Percentiles rank a stretch among this genome's conserved stretches.
phyloP scores from a whole-genome alignment of 768 basidiomycete species.

The Suillus lakei region DNA sequence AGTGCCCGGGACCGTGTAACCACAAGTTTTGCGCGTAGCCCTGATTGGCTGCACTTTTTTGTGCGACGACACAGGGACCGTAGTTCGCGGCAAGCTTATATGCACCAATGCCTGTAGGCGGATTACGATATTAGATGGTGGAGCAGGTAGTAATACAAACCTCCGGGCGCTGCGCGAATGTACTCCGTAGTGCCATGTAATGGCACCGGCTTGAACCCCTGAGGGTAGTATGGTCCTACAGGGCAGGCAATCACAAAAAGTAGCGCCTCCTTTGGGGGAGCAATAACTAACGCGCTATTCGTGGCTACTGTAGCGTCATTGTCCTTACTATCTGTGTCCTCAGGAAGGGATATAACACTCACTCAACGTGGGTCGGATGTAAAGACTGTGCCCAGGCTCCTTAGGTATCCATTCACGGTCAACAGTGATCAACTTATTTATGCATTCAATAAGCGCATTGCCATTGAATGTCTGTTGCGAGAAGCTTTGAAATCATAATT shows the following conservation, averaged over 20 bases:
- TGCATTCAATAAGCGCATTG: constrained; percentile 71
- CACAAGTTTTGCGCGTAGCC: constrained; percentile 92
- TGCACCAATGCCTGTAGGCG: constrained; percentile 72
- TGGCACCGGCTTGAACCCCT: constrained; percentile 91
- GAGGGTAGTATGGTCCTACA: constrained; percentile 80
- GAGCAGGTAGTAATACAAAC: constrained; percentile 35
- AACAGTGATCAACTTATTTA: constrained; percentile 83
- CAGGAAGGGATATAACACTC: constrained; percentile 15
- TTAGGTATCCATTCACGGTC: constrained; percentile 93
- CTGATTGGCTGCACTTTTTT: constrained; percentile 70
- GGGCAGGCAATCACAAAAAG: constrained; percentile 67
- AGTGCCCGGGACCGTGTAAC: constrained; percentile 71
- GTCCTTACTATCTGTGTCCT: constrained; percentile 11
- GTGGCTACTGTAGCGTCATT: constrained; percentile 68
- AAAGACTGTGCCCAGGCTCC: constrained; percentile 87
- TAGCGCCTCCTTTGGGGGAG: constrained; percentile 69
- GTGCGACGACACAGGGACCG: constrained; percentile 85
- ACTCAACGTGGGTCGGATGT: constrained; percentile 84
- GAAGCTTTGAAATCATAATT: constrained; percentile 6
- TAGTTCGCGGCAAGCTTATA: constrained; percentile 91
- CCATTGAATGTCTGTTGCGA: constrained; percentile 71
- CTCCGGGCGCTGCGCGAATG: constrained; percentile 86
- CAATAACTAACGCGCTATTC: constrained; percentile 47
- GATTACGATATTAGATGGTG: constrained; percentile 9
- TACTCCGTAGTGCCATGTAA: constrained; percentile 83